Evolutionary conservation across 2,329 filamentous ascomycete genomes (phyloP).

Genomic region (Laburnicola sp.): DNA sequence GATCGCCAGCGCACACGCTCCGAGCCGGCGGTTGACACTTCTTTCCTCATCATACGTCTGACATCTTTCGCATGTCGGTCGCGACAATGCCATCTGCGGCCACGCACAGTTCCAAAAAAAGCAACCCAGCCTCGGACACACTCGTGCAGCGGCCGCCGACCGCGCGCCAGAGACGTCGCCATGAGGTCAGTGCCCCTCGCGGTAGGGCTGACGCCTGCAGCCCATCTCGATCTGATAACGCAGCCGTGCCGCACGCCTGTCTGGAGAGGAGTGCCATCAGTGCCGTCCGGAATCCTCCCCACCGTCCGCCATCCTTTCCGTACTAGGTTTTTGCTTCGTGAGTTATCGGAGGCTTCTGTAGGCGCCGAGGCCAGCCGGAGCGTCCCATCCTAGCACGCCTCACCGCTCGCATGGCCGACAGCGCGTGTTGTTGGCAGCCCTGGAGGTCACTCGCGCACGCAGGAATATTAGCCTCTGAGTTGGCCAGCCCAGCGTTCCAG

Average conservation of each 20-base stretch:
- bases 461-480: not conserved
- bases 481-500: not conserved
- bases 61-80: constrained; percentile 7
- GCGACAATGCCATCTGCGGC: not conserved
- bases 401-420: not conserved
- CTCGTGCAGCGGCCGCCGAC: constrained; percentile 14
- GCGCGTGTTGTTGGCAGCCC: not conserved
- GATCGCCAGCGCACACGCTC: constrained; percentile 4
- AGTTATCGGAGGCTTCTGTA: too few relatives aligned
- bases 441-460: not conserved
- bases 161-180: constrained; percentile 25
- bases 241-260: not conserved
- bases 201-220: constrained; percentile 14
- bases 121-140: constrained; percentile 6
- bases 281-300: too few relatives aligned
- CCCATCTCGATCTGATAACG: constrained; percentile 5
- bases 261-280: too few relatives aligned
- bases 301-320: too few relatives aligned
- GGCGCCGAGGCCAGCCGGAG: too few relatives aligned
- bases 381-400: not conserved
- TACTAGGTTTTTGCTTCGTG: too few relatives aligned
- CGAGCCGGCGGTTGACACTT: constrained; percentile 3
- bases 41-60: not conserved
- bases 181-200: constrained; percentile 17
- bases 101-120: constrained; percentile 4